These are phyloP conservation scores for Lodderomyces parapsilosis DNA, from an alignment of 1,139 yeast species.

Conservation along the genomic window DNA sequence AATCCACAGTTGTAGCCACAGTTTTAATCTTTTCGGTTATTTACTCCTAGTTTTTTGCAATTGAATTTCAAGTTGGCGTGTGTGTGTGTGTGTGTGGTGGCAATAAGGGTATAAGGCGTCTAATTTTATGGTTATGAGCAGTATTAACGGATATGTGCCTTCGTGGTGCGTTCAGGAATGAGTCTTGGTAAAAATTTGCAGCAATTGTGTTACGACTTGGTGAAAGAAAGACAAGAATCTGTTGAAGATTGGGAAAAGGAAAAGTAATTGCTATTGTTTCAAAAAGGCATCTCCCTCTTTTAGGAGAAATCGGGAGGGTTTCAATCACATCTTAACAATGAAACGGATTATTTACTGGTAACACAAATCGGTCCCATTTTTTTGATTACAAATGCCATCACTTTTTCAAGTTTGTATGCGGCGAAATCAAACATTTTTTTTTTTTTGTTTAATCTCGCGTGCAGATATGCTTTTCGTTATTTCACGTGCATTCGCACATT, in stretches of 20 bases:
- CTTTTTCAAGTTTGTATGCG: too few species aligned
- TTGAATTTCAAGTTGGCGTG: background rate
- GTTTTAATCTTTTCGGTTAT: background rate
- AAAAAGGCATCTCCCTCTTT: too few species aligned
- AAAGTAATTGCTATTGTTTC: too few species aligned
- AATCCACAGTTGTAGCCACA: constrained; percentile 1
- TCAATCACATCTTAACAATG: background rate
- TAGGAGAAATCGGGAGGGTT: too few species aligned
- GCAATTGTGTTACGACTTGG: background rate
- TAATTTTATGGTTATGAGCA: background rate
- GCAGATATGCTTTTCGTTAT: background rate
- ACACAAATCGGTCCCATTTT: too few species aligned
- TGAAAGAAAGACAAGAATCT: background rate
- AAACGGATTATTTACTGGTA: too few species aligned
- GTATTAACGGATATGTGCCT: background rate
- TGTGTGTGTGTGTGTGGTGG: too few species aligned
- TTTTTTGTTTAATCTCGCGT: background rate
- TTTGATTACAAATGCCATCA: background rate
- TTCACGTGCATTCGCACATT: background rate
- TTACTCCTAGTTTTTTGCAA: background rate
- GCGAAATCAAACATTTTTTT: too few species aligned
- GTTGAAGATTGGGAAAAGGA: background rate
- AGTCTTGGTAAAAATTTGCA: background rate
- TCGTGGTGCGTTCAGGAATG: too few species aligned
- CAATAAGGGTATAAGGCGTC: background rate